Conservation (phyloP, 345 rosid species). For the Euphorbia tirucalli region DNA sequence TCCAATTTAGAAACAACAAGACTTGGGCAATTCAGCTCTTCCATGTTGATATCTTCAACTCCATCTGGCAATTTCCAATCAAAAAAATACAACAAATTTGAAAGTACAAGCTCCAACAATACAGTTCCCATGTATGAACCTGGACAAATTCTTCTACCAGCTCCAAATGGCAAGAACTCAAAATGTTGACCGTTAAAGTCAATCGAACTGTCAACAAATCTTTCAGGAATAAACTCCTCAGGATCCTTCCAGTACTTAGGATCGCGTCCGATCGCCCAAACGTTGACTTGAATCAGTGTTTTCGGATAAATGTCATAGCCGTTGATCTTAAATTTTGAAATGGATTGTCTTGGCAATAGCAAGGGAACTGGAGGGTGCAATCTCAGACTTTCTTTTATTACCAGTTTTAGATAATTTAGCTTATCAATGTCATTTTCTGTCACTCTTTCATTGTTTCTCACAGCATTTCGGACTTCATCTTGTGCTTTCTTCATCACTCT, state of each 20-base stretch:
- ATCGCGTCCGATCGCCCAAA: constrained; percentile 48
- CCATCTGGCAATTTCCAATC: constrained; percentile 43
- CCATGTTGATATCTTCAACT: constrained; percentile 33
- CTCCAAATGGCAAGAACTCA: constrained; percentile 50
- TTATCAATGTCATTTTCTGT: no score
- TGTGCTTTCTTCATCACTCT: constrained; percentile 33
- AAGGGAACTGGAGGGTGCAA: not conserved
- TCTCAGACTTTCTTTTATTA: constrained; percentile 15
- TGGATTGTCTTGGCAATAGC: constrained; percentile 37
- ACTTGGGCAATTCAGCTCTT: constrained; percentile 30
- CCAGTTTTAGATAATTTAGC: constrained; percentile 9
- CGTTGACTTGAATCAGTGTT: constrained; percentile 38
- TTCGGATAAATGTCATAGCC: constrained; percentile 39
- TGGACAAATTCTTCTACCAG: constrained; percentile 23
- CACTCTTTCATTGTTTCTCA: no score
- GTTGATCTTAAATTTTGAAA: constrained; percentile 30
- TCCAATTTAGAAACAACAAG: constrained; percentile 15
- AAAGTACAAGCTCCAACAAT: constrained; percentile 30
- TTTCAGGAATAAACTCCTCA: constrained; percentile 38
- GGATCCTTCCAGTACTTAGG: constrained; percentile 40
- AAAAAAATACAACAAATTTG: constrained; percentile 39
- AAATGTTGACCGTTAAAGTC: constrained; percentile 48
- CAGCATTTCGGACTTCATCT: no score
- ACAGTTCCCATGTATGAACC: constrained; percentile 34
- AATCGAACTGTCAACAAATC: constrained; percentile 35